Evolutionary conservation across 129 eudicot genomes (phyloP), one percentile per base, ranked within the genome.

Genomic region (Pittosporum tobira): DNA sequence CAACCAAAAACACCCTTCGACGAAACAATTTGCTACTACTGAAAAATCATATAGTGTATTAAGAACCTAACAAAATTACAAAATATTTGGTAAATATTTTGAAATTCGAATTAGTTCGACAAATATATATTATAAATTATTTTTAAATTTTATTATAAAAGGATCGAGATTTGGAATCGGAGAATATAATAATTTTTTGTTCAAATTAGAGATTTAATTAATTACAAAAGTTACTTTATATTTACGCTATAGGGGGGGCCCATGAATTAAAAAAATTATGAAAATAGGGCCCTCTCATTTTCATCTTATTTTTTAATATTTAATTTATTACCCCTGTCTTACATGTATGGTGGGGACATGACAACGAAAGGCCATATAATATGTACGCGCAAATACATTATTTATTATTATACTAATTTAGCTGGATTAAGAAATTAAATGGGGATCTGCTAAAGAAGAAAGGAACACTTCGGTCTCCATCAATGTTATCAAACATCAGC

Each of bases 361-460:
- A 21, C 22, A 16, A 1, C 19, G 52, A 48, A 48, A 16, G 26
- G 52, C 52, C 7, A 30, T 30, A 55, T 55, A 55, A 13, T 29
- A 6, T 0, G 60, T 54, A 23, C 42, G 31, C 18, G 43, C 43
- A 56, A 56, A 28, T 3, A 37, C 20, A 15, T 14, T 13, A 57
- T 57, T 57, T 36, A 8, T 34, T 5, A 7, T 34, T 34, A 2
- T 34, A 5, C 9, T 34, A 31, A 31, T 31, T 2, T 31, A 31
- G 11, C 38, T 31, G 5, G 38, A 31, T 31, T 43, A n/a, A 43
- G 19, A 43, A n/a, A 43, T 43, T 11, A 43, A 12, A 43, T 43
- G 48, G 48, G 50, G 19, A 48, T 31, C 38, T 48, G 53, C 53
- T 48, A 48, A 48, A 20, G 52, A 4, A 48, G 52, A 48, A 48